These are phyloP conservation scores for Chalaropsis thielavioides DNA, from an alignment of 2,329 filamentous ascomycete genomes.

Conservation along the genomic window DNA sequence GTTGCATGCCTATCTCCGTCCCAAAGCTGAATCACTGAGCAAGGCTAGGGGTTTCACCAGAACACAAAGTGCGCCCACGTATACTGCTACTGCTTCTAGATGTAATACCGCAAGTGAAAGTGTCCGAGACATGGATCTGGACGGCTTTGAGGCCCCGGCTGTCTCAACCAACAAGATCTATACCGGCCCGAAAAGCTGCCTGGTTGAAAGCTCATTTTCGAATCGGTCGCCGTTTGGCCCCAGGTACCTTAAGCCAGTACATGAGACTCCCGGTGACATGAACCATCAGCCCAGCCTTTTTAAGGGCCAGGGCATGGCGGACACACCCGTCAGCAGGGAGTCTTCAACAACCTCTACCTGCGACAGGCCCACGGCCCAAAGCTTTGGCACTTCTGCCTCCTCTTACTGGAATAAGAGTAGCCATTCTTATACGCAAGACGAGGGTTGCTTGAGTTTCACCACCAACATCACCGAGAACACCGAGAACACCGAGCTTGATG, in stretches of 20 bases:
- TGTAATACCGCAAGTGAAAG: background rate
- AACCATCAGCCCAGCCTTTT: background rate
- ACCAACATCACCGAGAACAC: background rate
- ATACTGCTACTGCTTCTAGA: background rate
- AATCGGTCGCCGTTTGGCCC: background rate
- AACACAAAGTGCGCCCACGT: background rate
- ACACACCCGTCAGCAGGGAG: background rate
- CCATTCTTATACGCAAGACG: background rate
- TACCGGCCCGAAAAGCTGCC: too few species aligned
- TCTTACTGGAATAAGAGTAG: background rate
- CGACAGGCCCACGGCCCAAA: background rate
- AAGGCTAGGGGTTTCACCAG: background rate
- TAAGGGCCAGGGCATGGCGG: background rate
- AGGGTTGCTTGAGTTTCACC: background rate
- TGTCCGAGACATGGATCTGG: background rate
- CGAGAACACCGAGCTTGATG: too few species aligned
- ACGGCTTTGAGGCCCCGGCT: background rate
- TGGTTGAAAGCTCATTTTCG: background rate
- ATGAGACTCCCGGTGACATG: background rate
- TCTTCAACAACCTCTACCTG: background rate
- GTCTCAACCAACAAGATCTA: background rate
- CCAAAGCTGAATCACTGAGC: background rate
- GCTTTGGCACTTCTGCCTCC: background rate
- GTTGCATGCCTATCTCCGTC: background rate
- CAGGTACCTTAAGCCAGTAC: background rate